Conservation (phyloP, 2,329 filamentous ascomycete genomes). For the Colletotrichum sp. region DNA sequence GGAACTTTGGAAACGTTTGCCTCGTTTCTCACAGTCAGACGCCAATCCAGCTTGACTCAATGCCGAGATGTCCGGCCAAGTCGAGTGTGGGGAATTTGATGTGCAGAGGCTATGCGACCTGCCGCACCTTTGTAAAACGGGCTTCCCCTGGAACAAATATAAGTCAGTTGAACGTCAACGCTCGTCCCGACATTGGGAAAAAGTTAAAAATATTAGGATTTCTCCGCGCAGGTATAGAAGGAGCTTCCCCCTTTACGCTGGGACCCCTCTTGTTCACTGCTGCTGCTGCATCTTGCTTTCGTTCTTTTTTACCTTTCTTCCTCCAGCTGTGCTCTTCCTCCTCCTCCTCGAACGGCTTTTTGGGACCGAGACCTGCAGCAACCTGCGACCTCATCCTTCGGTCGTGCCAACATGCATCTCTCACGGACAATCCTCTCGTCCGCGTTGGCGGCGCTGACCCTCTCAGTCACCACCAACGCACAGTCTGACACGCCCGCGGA, state of each 20-base stretch:
- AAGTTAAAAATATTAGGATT: not conserved
- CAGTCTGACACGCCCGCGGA: not conserved
- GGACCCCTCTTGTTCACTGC: slow-evolving; percentile 13
- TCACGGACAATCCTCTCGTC: not conserved
- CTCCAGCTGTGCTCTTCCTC: not conserved
- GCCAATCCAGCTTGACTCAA: slow-evolving; percentile 4
- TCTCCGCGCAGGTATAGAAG: slow-evolving; percentile 6
- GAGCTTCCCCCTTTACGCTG: not conserved
- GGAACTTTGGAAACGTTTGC: slow-evolving; percentile 11
- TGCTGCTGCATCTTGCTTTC: not conserved
- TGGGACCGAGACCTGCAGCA: not conserved
- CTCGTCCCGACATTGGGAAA: slow-evolving; percentile 7
- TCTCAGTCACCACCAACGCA: not conserved
- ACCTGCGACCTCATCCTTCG: not conserved
- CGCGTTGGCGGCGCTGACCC: not conserved
- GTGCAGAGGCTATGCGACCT: slow-evolving; percentile 1
- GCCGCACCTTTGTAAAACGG: not conserved
- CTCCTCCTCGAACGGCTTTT: not conserved
- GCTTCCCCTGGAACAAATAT: not conserved
- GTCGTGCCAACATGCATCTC: slow-evolving; percentile 2
- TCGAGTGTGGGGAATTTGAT: slow-evolving; percentile 3
- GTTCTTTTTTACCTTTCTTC: not conserved
- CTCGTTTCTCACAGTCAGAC: not conserved
- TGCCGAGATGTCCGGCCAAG: slow-evolving; percentile 11
- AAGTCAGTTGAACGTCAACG: slow-evolving; percentile 11